Conservation (phyloP, 495 filamentous ascomycete species). For the Annulohypoxylon nitens region DNA sequence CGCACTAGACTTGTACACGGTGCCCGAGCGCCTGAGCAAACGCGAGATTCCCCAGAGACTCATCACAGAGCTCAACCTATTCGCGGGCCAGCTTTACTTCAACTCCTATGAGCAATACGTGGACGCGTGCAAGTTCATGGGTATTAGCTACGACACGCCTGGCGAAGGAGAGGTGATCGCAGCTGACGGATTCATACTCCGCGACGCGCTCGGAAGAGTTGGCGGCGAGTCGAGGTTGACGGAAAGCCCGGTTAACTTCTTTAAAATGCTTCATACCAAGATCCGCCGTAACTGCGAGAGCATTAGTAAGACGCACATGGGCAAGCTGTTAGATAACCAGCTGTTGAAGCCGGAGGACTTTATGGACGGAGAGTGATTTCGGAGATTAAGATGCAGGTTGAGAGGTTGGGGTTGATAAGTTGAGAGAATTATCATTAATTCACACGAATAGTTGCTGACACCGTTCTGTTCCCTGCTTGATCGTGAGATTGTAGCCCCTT, state of each 20-base stretch:
- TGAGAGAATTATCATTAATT: background rate
- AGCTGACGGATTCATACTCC: conserved; percentile 61
- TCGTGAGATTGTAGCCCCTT: background rate
- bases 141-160: conserved; percentile 53
- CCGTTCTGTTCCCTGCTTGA: background rate
- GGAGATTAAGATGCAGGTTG: too few relatives aligned
- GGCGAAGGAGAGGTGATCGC: conserved; percentile 51
- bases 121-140: conserved; percentile 66
- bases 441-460: background rate
- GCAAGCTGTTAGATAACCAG: conserved; percentile 58
- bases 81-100: conserved; percentile 76
- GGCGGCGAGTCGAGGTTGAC: conserved; percentile 53
- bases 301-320: conserved; percentile 68
- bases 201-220: conserved; percentile 37
- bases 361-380: conserved; percentile 33
- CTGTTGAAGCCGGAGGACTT: conserved; percentile 54
- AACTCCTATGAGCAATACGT: conserved; percentile 66
- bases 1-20: conserved; percentile 58
- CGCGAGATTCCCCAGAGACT: conserved; percentile 46
- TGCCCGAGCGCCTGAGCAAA: conserved; percentile 42
- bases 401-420: background rate
- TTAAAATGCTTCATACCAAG: conserved; percentile 62
- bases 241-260: conserved; percentile 67
- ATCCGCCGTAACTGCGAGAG: conserved; percentile 65
- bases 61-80: conserved; percentile 70